phyloP scores from a whole-genome alignment of 805 yeast species.

The Monosporozyma aerobia region DNA sequence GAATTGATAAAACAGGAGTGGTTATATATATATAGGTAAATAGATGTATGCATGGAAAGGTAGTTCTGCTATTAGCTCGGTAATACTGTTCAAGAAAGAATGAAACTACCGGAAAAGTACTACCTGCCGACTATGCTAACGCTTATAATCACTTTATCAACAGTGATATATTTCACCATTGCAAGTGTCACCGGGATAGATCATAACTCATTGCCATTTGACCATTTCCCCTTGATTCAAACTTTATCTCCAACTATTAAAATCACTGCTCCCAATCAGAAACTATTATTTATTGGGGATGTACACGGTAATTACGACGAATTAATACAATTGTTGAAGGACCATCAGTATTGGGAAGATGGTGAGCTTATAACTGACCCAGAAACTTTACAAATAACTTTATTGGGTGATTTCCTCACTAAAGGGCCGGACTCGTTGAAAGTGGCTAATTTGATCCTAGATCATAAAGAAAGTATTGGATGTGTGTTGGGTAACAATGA shows the following conservation, averaged over 20 bases:
- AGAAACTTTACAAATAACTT: slow-evolving; percentile 34
- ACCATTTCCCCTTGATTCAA: slow-evolving; percentile 2
- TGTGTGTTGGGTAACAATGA: slow-evolving; percentile 92
- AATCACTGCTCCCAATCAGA: slow-evolving; percentile 10
- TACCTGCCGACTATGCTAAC: background rate
- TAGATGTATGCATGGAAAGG: too few relatives aligned
- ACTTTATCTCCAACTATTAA: slow-evolving; percentile 3
- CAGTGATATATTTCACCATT: background rate
- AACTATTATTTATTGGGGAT: slow-evolving; percentile 74
- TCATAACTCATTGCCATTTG: background rate
- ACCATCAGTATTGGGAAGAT: slow-evolving; percentile 15
- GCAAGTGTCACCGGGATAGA: background rate
- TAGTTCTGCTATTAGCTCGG: too few relatives aligned
- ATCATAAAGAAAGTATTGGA: slow-evolving; percentile 37
- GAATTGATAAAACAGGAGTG: too few relatives aligned
- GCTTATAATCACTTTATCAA: background rate
- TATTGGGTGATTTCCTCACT: slow-evolving; percentile 77
- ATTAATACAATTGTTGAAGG: slow-evolving; percentile 42
- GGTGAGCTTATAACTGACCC: background rate
- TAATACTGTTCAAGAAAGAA: background rate
- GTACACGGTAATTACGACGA: slow-evolving; percentile 70
- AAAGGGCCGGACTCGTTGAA: slow-evolving; percentile 73
- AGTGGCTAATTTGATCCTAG: slow-evolving; percentile 53
- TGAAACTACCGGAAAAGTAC: background rate
- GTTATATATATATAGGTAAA: too few relatives aligned